These are phyloP conservation scores for Coprinellus aureogranulatus DNA, from an alignment of 768 basidiomycete genomes.

Conservation along the genomic window DNA sequence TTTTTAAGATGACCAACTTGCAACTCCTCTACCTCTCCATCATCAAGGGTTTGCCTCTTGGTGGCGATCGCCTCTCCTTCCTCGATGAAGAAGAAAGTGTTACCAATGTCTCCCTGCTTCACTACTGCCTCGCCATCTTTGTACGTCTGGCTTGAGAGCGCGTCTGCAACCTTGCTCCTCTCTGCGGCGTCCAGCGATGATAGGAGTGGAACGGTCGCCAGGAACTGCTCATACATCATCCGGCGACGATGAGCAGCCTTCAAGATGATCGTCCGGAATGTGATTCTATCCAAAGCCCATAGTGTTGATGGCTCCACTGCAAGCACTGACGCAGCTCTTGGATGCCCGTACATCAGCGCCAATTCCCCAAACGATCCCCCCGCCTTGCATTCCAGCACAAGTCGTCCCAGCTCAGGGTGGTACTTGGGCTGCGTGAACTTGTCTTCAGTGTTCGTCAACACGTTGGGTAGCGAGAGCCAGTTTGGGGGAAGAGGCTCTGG, in stretches of 20 bases:
- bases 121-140: slow-evolving; percentile 86
- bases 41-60: slow-evolving; percentile 62
- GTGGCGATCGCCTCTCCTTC: slow-evolving; percentile 88
- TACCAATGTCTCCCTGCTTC: slow-evolving; percentile 89
- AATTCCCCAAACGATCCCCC: slow-evolving; percentile 93
- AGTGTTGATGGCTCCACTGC: slow-evolving; percentile 79
- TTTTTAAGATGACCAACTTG: slow-evolving; percentile 75
- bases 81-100: slow-evolving; percentile 97
- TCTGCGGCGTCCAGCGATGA: slow-evolving; percentile 84
- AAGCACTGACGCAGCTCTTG: slow-evolving; percentile 90
- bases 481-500: slow-evolving; percentile 62
- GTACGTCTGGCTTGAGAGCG: slow-evolving; percentile 80
- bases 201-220: slow-evolving; percentile 85
- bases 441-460: slow-evolving; percentile 41
- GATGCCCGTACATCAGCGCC: slow-evolving; percentile 97
- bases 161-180: slow-evolving; percentile 96
- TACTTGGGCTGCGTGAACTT: slow-evolving; percentile 63
- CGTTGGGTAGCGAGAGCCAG: slow-evolving; percentile 48
- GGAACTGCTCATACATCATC: slow-evolving; percentile 95
- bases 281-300: slow-evolving; percentile 96
- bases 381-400: slow-evolving; percentile 81
- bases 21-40: slow-evolving; percentile 60
- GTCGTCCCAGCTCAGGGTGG: slow-evolving; percentile 71
- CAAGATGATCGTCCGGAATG: slow-evolving; percentile 96
- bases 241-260: slow-evolving; percentile 88